Conservation (phyloP, 2,329 filamentous ascomycete species). For the Monilinia polystroma region DNA sequence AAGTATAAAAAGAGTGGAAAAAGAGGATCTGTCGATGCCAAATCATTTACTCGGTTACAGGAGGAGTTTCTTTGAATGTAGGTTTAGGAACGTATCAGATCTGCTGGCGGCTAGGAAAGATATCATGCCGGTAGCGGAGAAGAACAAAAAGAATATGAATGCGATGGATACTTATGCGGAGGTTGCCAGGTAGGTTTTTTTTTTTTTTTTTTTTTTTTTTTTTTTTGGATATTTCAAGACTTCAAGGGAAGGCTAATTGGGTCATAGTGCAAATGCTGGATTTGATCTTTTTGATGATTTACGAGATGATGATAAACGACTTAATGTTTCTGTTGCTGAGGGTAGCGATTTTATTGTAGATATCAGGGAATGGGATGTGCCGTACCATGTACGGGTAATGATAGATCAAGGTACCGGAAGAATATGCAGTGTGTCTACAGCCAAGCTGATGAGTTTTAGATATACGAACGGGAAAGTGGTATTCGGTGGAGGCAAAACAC, state of each 20-base stretch:
- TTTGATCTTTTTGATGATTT: slow-evolving; percentile 94
- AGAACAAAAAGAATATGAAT: slow-evolving; percentile 93
- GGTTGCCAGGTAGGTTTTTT: slow-evolving; percentile 70
- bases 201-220: too few species aligned
- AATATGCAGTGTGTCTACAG: slow-evolving; percentile 13
- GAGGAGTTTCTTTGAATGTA: slow-evolving; percentile 81
- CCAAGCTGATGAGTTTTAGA: slow-evolving; percentile 53
- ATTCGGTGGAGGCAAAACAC: slow-evolving; percentile 91
- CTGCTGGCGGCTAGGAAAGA: slow-evolving; percentile 80
- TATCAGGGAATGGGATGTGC: slow-evolving; percentile 98
- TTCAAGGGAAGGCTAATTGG: slow-evolving; percentile 23
- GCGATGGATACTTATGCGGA: slow-evolving; percentile 98
- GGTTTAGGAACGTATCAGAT: slow-evolving; percentile 84
- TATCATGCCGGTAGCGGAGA: slow-evolving; percentile 88
- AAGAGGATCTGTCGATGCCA: slow-evolving; percentile 91
- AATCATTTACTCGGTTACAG: slow-evolving; percentile 93
- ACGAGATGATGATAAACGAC: slow-evolving; percentile 76
- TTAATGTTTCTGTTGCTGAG: slow-evolving; percentile 73
- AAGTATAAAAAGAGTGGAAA: slow-evolving; percentile 72
- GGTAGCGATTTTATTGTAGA: slow-evolving; percentile 97
- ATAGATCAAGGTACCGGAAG: slow-evolving; percentile 76
- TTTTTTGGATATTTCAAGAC: not conserved
- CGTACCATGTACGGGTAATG: slow-evolving; percentile 97
- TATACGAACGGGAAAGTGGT: slow-evolving; percentile 96
- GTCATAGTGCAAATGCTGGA: slow-evolving; percentile 65